Base-by-base conservation (phyloP, 306 rosid species). In the Rubus idaeus region DNA sequence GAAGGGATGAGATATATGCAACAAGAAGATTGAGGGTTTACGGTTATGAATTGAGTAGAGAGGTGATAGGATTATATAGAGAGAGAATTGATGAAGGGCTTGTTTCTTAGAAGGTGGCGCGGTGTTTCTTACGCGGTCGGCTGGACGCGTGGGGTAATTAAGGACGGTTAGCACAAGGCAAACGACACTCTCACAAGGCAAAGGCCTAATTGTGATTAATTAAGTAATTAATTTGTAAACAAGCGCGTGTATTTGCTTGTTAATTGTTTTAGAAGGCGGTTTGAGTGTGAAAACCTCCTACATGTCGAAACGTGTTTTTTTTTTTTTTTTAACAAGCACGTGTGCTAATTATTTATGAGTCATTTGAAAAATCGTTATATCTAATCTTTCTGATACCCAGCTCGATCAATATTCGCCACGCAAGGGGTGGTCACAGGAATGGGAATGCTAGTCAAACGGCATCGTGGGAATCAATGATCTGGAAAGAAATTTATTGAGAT, bases 71-170 rank as follows among this genome's bases (percentile, higher is more conserved):
- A 0, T 1, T 57, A 13, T 73, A 57, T 37, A 63, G 60, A 71
- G 3, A 57, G 18, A 10, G 5, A 52, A n/a, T 26, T 5, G 18
- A 20, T 1, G 5, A 7, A 3, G n/a, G 62, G n/a, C 26, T 23
- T 30, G 52, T 47, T 82, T 78, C 76, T 47, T 18, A 30, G 26
- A 40, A 70, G 73, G 58, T 1, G 41, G 58, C 58, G 30, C 26
- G 21, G 58, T 53, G 23, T n/a, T 1, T 20, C 2, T 11, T 3
- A 21, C 73, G 42, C 16, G 52, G 82, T 11, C 35, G 1, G 35
- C 2, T 30, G 2, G 35, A 30, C 35, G 35, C 68, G 81, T 72
- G 10, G 18, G 11, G 55, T 51, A 17, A 3, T 5, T 0, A 35
- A 10, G 42, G 73, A 10, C 14, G 66, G 44, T 71, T n/a, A 7